Percentiles rank a stretch among this genome's conserved stretches.
Evolutionary conservation across 805 yeast species (phyloP).

Genomic region (Zygosaccharomyces bailii): DNA sequence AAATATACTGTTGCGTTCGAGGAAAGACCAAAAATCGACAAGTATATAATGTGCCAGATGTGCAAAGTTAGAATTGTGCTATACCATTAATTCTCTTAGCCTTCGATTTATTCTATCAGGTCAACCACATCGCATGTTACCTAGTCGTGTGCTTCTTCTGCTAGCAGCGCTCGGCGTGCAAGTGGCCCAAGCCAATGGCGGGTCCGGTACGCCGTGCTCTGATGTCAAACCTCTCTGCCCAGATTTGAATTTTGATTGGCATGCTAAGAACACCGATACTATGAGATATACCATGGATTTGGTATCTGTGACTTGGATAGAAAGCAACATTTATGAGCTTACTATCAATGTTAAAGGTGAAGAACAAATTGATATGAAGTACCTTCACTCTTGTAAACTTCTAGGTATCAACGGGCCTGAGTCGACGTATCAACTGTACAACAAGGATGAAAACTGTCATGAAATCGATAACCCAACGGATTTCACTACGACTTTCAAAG

Average conservation of each 20-base stretch:
- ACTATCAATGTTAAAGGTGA: constrained; percentile 19
- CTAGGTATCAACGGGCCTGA: constrained; percentile 33
- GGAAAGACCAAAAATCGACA: background rate
- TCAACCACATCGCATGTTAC: background rate
- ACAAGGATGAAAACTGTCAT: constrained; percentile 23
- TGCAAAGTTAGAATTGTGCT: too few relatives aligned
- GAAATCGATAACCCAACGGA: constrained; percentile 26
- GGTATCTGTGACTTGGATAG: constrained; percentile 15
- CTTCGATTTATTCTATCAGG: too few relatives aligned
- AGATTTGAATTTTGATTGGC: constrained; percentile 18
- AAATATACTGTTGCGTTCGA: background rate
- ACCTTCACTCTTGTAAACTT: constrained; percentile 23
- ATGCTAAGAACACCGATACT: constrained; percentile 9
- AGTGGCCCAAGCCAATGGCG: background rate
- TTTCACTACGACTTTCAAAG: constrained; percentile 30
- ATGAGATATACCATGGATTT: constrained; percentile 19
- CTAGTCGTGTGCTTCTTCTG: background rate
- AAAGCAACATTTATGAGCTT: constrained; percentile 16
- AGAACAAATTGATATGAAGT: constrained; percentile 14
- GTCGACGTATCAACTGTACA: constrained; percentile 24
- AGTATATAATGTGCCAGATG: too few relatives aligned
- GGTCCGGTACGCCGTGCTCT: background rate
- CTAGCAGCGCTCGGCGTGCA: background rate
- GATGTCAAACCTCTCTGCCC: constrained; percentile 10
- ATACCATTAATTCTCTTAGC: too few relatives aligned